Base-by-base conservation (phyloP, 2,329 filamentous ascomycete genomes). In the Fusarium bactridioides region DNA sequence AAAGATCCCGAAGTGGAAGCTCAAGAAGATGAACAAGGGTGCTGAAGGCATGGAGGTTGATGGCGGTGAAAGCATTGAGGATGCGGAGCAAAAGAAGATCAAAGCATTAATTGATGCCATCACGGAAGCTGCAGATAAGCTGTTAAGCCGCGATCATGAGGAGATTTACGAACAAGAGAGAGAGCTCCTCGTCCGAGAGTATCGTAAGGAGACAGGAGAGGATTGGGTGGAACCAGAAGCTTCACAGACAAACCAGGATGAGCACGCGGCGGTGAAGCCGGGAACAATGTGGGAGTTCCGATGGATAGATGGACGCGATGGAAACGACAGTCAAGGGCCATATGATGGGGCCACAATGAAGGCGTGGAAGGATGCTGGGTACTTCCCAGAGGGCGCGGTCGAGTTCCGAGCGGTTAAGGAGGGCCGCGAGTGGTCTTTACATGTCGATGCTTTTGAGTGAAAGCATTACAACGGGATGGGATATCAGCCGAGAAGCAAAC, bases 131-230 rank as follows among this genome's bases (percentile, higher is more conserved):
- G 95, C 96, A 8, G 95, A 98, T 82, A 92, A 93, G 70, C 86
- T 99, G 2, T 89, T 98, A 59, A 92, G 91, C 35, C 87, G 95
- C 61, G 95, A 95, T 25, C 90, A 95, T 71, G 89, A 91, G 5
- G 94, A 98, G n/a, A 91, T 98, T 55, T 99, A 98, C 82, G 94
- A 98, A 64, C 88, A 91, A 48, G 94, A 97, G 79, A 88, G 95
- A 64, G 96, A 98, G 82, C 82, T 92, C 68, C 87, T 99, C 33
- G 90, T 95, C 60, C 88, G 96, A 38, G 92, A 95, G 79, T 98
- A 94, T 80, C 88, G 89, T 72, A 90, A 91, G 56, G 95, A 98
- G 81, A 94, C 94, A 0, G 95, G 95, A 38, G 94, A 97, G 76
- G 89, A 92, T 13, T 99, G 96, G 96, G 80, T 82, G 25, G 85